These are phyloP conservation scores for Vaucheria bursata DNA, from an alignment of 352 stramenopile species.

Conservation along the genomic window DNA sequence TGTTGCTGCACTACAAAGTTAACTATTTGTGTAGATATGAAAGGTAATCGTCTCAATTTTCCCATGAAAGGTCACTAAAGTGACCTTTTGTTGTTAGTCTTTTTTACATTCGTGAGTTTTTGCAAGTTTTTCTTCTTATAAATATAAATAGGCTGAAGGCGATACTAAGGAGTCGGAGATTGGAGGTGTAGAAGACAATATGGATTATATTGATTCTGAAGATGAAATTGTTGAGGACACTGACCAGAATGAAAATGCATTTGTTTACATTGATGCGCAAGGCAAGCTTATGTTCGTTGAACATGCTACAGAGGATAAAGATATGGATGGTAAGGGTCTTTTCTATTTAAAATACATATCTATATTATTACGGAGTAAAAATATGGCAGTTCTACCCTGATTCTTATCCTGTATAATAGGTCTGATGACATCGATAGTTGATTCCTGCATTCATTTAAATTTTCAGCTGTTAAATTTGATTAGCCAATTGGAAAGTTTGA, in stretches of 20 bases:
- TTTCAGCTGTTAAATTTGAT: no score
- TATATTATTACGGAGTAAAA: no score
- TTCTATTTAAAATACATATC: no score
- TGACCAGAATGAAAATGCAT: slow-evolving; percentile 29
- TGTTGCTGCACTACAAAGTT: no score
- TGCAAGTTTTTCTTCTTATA: no score
- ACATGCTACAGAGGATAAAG: slow-evolving; percentile 13
- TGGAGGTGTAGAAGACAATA: slow-evolving; percentile 18
- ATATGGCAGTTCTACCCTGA: no score
- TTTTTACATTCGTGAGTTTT: neutral
- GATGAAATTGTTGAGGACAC: slow-evolving; percentile 29
- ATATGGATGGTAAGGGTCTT: no score
- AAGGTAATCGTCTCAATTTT: neutral
- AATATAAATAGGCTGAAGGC: neutral
- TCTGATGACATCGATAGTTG: no score
- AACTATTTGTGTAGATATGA: no score
- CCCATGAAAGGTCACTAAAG: neutral
- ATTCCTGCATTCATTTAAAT: no score
- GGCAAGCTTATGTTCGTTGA: slow-evolving; percentile 44
- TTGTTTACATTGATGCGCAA: slow-evolving; percentile 37
- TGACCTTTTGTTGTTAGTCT: neutral
- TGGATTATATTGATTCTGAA: slow-evolving; percentile 39
- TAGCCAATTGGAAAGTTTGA: no score
- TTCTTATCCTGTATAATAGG: no score
- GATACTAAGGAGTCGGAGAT: neutral